Evolutionary conservation across 1,139 yeast genomes (phyloP).

Genomic region (Saccharomyces hybrid): DNA sequence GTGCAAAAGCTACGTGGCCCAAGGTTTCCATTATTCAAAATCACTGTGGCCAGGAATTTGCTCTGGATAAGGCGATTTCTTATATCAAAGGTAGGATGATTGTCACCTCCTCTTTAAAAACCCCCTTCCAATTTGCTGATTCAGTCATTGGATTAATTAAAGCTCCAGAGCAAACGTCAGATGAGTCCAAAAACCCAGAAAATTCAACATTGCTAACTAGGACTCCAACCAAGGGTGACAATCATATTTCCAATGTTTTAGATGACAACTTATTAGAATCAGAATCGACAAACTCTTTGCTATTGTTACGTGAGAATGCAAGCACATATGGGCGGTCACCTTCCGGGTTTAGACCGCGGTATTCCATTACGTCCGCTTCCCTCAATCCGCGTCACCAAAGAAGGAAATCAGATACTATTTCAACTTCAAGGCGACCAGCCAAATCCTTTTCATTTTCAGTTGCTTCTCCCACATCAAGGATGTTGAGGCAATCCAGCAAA

Average conservation of each 20-base stretch:
- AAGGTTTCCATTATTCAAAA: conserved; percentile 74
- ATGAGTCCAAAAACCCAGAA: not conserved
- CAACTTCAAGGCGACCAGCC: conserved; percentile 2
- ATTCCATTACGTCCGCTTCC: not conserved
- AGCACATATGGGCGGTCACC: not conserved
- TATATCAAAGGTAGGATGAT: conserved; percentile 59
- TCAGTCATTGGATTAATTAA: conserved; percentile 19
- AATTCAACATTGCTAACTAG: not conserved
- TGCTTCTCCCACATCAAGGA: conserved; percentile 6
- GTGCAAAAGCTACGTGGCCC: conserved; percentile 93
- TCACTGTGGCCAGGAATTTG: conserved; percentile 84
- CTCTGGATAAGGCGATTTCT: conserved; percentile 71
- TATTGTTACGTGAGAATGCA: conserved; percentile 4
- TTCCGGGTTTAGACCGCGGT: not conserved
- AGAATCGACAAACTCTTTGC: conserved; percentile 4
- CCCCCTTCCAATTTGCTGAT: conserved; percentile 26
- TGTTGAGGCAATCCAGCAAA: conserved; percentile 3
- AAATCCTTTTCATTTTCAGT: conserved; percentile 11
- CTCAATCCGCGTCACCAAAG: conserved; percentile 2
- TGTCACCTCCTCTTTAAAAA: conserved; percentile 28
- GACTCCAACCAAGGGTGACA: not conserved
- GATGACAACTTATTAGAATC: conserved; percentile 12
- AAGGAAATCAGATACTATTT: conserved; percentile 9
- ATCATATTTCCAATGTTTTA: conserved; percentile 6
- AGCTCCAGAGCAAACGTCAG: conserved; percentile 5